These are phyloP conservation scores for Claviceps sp. DNA, from an alignment of 2,329 filamentous ascomycete genomes.

Conservation along the genomic window DNA sequence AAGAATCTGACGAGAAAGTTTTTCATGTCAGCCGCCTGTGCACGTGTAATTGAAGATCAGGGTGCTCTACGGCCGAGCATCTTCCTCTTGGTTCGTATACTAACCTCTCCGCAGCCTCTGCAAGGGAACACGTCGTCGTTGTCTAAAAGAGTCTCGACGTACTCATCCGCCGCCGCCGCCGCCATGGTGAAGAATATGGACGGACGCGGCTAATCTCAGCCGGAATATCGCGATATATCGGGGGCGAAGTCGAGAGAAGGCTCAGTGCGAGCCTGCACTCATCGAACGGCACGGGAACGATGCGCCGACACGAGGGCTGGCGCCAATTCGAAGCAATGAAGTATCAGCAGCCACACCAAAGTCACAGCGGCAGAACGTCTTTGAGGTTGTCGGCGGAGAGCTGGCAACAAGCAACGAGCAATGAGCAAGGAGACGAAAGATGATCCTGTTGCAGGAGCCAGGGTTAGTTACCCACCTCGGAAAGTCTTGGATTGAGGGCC, in stretches of 20 bases:
- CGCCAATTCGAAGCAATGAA: neutral
- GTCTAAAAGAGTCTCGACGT: conserved; percentile 54
- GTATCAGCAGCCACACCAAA: neutral
- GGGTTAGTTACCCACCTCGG: neutral
- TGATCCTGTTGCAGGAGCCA: neutral
- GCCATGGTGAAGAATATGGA: conserved; percentile 18
- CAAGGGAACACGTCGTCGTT: conserved; percentile 76
- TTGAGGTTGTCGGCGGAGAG: neutral
- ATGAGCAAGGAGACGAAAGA: neutral
- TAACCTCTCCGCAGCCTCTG: conserved; percentile 84
- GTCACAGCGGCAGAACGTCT: neutral
- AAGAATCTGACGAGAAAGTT: conserved; percentile 51
- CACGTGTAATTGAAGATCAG: neutral
- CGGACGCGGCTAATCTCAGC: neutral
- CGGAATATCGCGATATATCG: neutral
- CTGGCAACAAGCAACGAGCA: neutral
- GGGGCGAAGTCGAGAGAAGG: neutral
- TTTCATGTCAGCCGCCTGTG: conserved; percentile 2
- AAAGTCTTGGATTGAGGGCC: conserved; percentile 1
- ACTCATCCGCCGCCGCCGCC: conserved; percentile 42
- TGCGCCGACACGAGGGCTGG: neutral
- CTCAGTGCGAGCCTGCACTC: neutral
- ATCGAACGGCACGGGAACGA: neutral
- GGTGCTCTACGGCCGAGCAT: neutral
- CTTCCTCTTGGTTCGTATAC: neutral